Evolutionary conservation across 352 stramenopile genomes (phyloP).

Genomic region (Globisporangium perplexum): DNA sequence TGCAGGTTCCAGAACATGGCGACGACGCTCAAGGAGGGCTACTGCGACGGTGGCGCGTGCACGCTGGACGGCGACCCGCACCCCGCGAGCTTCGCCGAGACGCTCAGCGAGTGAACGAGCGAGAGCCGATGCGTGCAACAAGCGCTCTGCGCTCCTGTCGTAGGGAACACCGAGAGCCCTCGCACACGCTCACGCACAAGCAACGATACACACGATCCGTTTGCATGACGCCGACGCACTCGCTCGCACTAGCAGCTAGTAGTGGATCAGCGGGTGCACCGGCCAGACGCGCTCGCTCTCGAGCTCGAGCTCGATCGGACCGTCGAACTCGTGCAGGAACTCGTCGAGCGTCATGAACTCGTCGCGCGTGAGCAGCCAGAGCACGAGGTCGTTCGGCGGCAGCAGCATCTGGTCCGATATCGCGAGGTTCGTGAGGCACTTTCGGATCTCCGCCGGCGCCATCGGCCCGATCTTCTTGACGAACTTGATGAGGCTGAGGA

Average conservation of each 20-base stretch:
- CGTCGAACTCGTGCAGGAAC: slow-evolving; percentile 39
- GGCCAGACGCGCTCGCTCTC: slow-evolving; percentile 76
- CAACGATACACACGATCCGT: background rate
- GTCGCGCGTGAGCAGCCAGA: slow-evolving; percentile 46
- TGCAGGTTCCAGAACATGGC: slow-evolving; percentile 47
- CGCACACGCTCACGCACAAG: background rate
- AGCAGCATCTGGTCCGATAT: slow-evolving; percentile 64
- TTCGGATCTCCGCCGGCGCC: slow-evolving; percentile 44
- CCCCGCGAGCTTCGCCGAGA: slow-evolving; percentile 27
- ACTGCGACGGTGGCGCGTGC: slow-evolving; percentile 49
- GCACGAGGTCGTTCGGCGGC: slow-evolving; percentile 45
- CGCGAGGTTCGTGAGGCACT: slow-evolving; percentile 44
- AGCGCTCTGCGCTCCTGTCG: too few relatives aligned
- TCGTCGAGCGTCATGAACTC: slow-evolving; percentile 63
- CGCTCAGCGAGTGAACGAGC: slow-evolving; percentile 42
- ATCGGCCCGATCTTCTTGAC: slow-evolving; percentile 51
- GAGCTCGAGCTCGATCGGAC: slow-evolving; percentile 38
- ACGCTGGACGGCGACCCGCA: slow-evolving; percentile 38
- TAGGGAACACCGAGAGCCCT: too few relatives aligned
- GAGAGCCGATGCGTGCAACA: too few relatives aligned
- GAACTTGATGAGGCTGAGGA: slow-evolving; percentile 58
- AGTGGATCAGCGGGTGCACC: slow-evolving; percentile 59
- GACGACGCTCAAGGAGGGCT: slow-evolving; percentile 38
- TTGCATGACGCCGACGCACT: too few relatives aligned
- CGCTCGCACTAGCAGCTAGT: too few relatives aligned